Evolutionary conservation across 2,329 filamentous ascomycete species (phyloP), one percentile per base, ranked within the genome.

Genomic region (Penicillium hordei): DNA sequence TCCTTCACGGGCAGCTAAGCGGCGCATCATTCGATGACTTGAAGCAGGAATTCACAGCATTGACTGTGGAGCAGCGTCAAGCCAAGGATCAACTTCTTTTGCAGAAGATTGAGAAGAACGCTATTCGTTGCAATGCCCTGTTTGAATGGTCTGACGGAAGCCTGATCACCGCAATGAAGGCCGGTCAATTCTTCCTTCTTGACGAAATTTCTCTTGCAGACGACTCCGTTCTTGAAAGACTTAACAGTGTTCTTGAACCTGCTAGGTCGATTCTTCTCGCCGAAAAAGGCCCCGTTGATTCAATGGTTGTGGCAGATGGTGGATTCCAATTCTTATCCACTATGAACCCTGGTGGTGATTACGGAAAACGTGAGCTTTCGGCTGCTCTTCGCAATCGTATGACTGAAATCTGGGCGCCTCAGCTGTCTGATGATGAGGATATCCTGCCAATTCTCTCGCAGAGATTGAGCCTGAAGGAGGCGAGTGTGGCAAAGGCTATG

Each of bases 341-440:
- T 0, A 99, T 99, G 94, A 99, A 99, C 65, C 94, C 94, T 9
- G 95, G 95, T 50, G 94, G 95, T 45, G 94, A 99, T 71, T 99
- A 97, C 72, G 94, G 94, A 63, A 99, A 99, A 78, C 91, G 93
- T 66, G 94, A 99, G 73, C 83, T 99, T 13, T 99, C 94, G 1
- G 94, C 94, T 3, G 95, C 94, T 15, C 79, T 99, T 59, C 85
- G 94, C 45, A 99, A 99, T 72, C 90, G 94, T 59, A 96, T 99
- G 72, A 99, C 94, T 0, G 94, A 99, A 75, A 97, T 99, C 9
- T 99, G 94, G 94, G 94, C 97, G 0, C 92, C 94, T 1, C 85
- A 93, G 1, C 79, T 97, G 58, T 92, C 91, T 1, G 90, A 93
- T 59, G 84, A 86, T 51, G 87, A 92, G 31, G 95, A 99, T 70